Base-by-base conservation (phyloP, 169 alveolate genomes). In the Eimeria praecox region DNA sequence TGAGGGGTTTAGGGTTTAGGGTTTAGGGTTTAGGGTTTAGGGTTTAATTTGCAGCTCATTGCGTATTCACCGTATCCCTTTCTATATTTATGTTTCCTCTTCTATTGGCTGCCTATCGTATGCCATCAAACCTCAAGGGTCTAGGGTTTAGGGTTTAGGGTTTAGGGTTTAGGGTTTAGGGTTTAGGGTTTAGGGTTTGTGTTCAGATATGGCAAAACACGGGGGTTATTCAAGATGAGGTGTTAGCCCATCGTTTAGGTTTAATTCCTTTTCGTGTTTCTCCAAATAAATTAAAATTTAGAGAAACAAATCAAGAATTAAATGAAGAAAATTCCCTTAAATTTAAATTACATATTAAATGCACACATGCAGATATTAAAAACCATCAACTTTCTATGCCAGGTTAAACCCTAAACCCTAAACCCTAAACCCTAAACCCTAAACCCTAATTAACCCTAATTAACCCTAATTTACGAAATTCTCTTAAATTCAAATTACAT, bases 181-280 rank as follows among this genome's bases (percentile, higher is more conserved):
- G 86, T 42, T 75, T 88, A 49, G 49, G 83, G 22, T 33, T 46
- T 22, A 49, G n/a, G n/a, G 27, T 22, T 42, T 5, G 6, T 44
- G 82, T 33, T 52, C 95, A 90, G 82, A 49, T 80, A 24, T 78
- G 89, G 95, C 99, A 98, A 90, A 98, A 98, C 82, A 98, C 99
- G 0, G 96, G 96, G 33, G 99, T 99, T 6, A 97, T 99, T 75
- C 99, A 99, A 86, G 99, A 99, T 97, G 99, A 99, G 96, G 99
- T 99, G 18, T 96, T 99, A 54, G 99, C 99, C 33, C 99, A 99
- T 95, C 97, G 99, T 83, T 97, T 99, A 94, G 99, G 99, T 6
- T 98, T 99, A 52, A 97, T 99, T 46, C 99, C 99, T 24, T 98
- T 99, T 95, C 90, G 96, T 69, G 99, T 99, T 35, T 99, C 99